Percentiles rank a stretch among this genome's conserved stretches.
phyloP scores from a whole-genome alignment of 495 filamentous ascomycete genomes.

The Bacidia rubella region DNA sequence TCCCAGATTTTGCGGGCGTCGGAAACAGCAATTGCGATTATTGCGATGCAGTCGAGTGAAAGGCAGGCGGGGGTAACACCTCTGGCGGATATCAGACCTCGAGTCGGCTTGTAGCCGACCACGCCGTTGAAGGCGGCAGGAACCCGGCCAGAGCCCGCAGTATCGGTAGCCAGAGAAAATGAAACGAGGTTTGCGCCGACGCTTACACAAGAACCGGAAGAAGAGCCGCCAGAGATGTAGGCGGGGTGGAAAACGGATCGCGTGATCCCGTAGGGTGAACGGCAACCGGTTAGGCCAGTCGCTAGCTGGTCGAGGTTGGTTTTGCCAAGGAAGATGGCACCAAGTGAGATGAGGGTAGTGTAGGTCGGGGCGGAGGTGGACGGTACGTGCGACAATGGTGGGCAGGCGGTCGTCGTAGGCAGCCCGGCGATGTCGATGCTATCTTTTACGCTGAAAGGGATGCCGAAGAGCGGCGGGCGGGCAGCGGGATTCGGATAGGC shows the following conservation, averaged over 20 bases:
- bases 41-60: constrained; percentile 48
- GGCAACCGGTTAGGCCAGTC: constrained; percentile 47
- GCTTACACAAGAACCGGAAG: constrained; percentile 43
- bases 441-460: constrained; percentile 54
- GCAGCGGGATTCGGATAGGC: constrained; percentile 30
- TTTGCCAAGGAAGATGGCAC: constrained; percentile 52
- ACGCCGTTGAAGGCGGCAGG: constrained; percentile 51
- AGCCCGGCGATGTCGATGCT: constrained; percentile 46
- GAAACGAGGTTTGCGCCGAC: constrained; percentile 44
- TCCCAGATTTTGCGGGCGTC: constrained; percentile 45
- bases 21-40: constrained; percentile 36
- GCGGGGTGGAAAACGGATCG: constrained; percentile 36
- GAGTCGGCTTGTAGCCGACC: constrained; percentile 56
- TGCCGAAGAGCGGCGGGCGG: constrained; percentile 45
- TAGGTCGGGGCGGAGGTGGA: constrained; percentile 27
- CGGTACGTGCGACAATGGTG: constrained; percentile 37
- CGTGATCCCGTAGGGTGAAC: constrained; percentile 47
- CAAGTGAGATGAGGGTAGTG: constrained; percentile 26
- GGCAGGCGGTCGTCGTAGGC: constrained; percentile 46
- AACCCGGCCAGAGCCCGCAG: constrained; percentile 50
- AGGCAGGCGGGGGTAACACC: constrained; percentile 49
- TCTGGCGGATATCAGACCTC: constrained; percentile 42
- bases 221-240: constrained; percentile 53
- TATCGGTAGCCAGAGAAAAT: constrained; percentile 52
- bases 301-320: constrained; percentile 57